phyloP scores from a whole-genome alignment of 495 filamentous ascomycete genomes.

The Aspergillus olivimuriae region DNA sequence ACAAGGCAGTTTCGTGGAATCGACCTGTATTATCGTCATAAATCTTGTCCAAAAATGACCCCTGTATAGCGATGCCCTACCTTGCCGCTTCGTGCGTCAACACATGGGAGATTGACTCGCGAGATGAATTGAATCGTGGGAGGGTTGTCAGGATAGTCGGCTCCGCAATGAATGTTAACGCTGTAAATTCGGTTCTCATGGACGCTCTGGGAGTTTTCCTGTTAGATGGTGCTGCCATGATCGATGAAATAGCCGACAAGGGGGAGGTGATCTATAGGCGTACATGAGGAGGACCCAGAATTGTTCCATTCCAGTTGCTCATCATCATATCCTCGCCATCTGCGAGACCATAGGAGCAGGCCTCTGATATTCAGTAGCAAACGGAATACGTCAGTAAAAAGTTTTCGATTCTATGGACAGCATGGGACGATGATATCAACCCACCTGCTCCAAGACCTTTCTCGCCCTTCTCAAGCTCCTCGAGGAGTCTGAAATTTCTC shows the following conservation, averaged over 20 bases:
- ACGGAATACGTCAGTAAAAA: neutral
- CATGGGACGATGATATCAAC: constrained; percentile 1
- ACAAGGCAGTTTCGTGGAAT: constrained; percentile 73
- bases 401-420: neutral
- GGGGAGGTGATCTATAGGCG: too few relatives aligned
- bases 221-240: too few relatives aligned
- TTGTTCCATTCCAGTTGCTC: constrained; percentile 98
- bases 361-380: too few relatives aligned
- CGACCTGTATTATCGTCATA: constrained; percentile 51
- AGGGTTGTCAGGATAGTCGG: constrained; percentile 80
- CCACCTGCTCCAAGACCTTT: constrained; percentile 91
- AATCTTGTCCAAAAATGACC: neutral
- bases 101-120: constrained; percentile 91
- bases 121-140: constrained; percentile 87
- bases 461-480: constrained; percentile 98
- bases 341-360: constrained; percentile 92
- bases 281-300: constrained; percentile 94
- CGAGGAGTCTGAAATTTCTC: constrained; percentile 89
- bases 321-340: constrained; percentile 94
- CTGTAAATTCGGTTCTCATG: constrained; percentile 99
- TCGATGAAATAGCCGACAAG: too few relatives aligned
- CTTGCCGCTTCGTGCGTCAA: constrained; percentile 70
- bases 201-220: constrained; percentile 55
- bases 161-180: constrained; percentile 92
- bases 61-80: constrained; percentile 28